Evolutionary conservation across 2,329 filamentous ascomycete species (phyloP), one percentile per base, ranked within the genome.

Genomic region (Arthrinium puccinioides): DNA sequence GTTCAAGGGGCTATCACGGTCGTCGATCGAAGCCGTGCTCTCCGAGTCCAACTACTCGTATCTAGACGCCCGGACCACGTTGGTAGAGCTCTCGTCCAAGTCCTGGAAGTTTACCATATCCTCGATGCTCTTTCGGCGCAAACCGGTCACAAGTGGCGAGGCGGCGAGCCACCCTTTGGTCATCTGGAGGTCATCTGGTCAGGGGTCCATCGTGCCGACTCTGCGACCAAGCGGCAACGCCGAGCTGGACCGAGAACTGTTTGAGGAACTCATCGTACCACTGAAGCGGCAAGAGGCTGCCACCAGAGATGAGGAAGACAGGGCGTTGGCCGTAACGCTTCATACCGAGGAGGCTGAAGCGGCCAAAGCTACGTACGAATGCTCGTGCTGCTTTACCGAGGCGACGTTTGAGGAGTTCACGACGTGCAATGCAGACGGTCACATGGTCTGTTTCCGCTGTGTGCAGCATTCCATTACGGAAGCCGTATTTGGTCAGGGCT

Each of bases 401-500:
- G 74, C 71, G 11, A 66, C 82, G 0, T 87, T 89, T 44, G 84
- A 90, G 56, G 76, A 85, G 50, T 73, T 89, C 40, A 78, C 83
- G 0, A 72, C 76, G n/a, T 92, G 86, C 63, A 74, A 75, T 52
- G 60, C 68, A 21, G 70, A 74, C 3, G 79, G 76, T 2, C 86
- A 92, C 61, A 74, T 85, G 54, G 70, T 90, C 38, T 92, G 86
- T 62, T 82, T 89, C 60, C 76, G 76, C 31, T 97, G 92, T 59
- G 81, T 97, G 35, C 82, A 82, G 45, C 79, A 84, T 46, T 82
- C 88, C 9, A 74, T 90, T 41, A 84, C 82, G 34, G 90, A 97
- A 56, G 88, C 89, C 2, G 67, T 97, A 0, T 97, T 94, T 55
- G 92, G 92, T 0, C 92, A 97, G 58, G 87, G 87, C 36, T 96